Conservation (phyloP, 169 alveolate genomes). For the Babesia sp. region DNA sequence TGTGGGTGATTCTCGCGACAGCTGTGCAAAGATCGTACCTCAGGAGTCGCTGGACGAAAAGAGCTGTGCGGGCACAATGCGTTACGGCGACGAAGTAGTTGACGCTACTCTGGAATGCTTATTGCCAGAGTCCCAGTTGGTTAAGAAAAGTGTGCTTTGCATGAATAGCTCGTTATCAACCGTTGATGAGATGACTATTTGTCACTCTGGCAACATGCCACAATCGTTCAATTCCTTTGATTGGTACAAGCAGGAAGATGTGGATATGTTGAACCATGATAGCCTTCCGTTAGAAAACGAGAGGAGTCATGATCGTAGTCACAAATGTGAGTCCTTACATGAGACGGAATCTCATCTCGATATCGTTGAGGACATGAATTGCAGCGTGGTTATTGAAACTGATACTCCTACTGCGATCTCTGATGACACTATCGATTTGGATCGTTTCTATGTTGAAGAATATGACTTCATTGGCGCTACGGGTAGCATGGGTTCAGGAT, state of each 20-base stretch:
- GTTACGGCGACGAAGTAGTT: too few species aligned
- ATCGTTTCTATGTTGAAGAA: conserved; percentile 26
- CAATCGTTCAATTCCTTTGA: background rate
- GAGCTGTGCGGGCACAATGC: too few species aligned
- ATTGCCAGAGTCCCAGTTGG: too few species aligned
- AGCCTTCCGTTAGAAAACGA: background rate
- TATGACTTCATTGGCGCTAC: background rate
- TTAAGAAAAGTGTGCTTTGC: too few species aligned
- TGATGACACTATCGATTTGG: background rate
- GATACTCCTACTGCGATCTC: background rate
- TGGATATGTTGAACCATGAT: background rate
- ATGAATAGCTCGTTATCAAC: conserved; percentile 15
- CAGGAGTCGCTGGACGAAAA: too few species aligned
- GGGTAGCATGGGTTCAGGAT: background rate
- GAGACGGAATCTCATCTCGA: conserved; percentile 15
- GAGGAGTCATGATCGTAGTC: background rate
- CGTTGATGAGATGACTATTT: background rate
- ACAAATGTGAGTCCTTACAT: background rate
- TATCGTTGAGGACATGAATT: conserved; percentile 23
- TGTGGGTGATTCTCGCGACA: too few species aligned
- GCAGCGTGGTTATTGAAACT: conserved; percentile 12
- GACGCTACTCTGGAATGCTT: too few species aligned
- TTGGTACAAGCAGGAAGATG: background rate
- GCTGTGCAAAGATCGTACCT: too few species aligned
- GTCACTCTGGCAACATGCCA: background rate